Evolutionary conservation across 78 protist species (phyloP), one percentile per base, ranked within the genome.

Genomic region (Dictyostelium firmibasis): DNA sequence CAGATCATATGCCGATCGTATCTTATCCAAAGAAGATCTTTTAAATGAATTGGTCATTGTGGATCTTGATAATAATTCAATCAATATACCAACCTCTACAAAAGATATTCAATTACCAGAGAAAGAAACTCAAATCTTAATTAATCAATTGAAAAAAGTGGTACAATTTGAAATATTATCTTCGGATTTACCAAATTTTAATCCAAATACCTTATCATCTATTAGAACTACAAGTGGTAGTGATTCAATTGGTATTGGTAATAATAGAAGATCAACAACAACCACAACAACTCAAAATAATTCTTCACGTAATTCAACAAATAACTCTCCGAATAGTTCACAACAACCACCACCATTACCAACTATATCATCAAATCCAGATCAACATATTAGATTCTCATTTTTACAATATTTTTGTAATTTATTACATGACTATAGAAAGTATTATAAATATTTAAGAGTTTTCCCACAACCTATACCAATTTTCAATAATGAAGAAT

Each of bases 391-490:
- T n/a, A 33, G 86, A 60, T 43, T 84, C 3, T 72, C 96, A 27
- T 92, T 92, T 27, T 23, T 92, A 16, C 91, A 92, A 44, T 94
- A 86, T 82, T 94, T 84, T 50, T 87, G 94, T 50, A 64, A 62
- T n/a, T n/a, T 94, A 43, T n/a, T 94, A 13, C 50, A 29, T 13
- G 92, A 94, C 27, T 94, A 94, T 57, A 72, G 96, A 38, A 76
- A 82, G 27, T 50, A 77, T 60, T 64, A 79, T 25, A 83, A 83
- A 44, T 94, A 94, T 89, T 47, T 94, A 3, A 29, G 96, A 16
- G 96, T 94, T 10, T 94, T 94, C 78, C 92, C 89, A 3, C 91
- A 94, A 47, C 96, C 96, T 3, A 69, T 94, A n/a, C 67, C 96
- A 8, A 38, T 94, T 14, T 94, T 94, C 25, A 84, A 94, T 47